Percentiles rank a stretch among this genome's conserved stretches.
Evolutionary conservation across 768 basidiomycete species (phyloP).

Genomic region (Heimioporus sp.): DNA sequence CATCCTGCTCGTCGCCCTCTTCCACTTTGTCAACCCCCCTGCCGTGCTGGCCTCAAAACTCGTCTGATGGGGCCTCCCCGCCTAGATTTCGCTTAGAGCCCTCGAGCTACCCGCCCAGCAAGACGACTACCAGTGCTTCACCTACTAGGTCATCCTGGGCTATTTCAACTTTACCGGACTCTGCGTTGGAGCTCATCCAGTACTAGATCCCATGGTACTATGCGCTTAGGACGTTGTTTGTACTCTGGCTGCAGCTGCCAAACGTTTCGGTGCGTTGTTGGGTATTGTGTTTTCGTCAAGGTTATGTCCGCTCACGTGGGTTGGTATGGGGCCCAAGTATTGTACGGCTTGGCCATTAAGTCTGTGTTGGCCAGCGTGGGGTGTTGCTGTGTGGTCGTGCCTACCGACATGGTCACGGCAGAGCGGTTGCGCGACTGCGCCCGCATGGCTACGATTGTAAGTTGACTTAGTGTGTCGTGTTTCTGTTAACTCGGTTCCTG

Average conservation of each 20-base stretch:
- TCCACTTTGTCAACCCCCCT: too few species aligned
- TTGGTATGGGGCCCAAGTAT: slow-evolving; percentile 79
- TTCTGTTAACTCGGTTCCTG: too few species aligned
- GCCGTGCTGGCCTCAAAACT: slow-evolving; percentile 90
- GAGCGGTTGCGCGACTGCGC: slow-evolving; percentile 47
- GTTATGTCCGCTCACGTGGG: background rate
- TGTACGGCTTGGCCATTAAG: slow-evolving; percentile 75
- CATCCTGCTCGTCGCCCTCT: slow-evolving; percentile 60
- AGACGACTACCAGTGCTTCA: slow-evolving; percentile 94
- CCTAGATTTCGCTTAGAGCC: slow-evolving; percentile 93
- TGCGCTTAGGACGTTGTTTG: slow-evolving; percentile 87
- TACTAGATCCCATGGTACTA: slow-evolving; percentile 97
- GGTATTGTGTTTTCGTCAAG: background rate
- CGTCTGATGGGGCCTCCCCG: slow-evolving; percentile 92
- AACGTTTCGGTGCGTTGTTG: slow-evolving; percentile 69
- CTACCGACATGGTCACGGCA: slow-evolving; percentile 50
- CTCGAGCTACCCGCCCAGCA: slow-evolving; percentile 81
- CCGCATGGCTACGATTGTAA: slow-evolving; percentile 38
- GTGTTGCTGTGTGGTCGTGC: slow-evolving; percentile 41
- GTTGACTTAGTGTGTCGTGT: too few species aligned
- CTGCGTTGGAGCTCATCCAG: slow-evolving; percentile 79
- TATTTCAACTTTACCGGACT: slow-evolving; percentile 86
- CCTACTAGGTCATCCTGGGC: slow-evolving; percentile 96
- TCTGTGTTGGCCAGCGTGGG: slow-evolving; percentile 71
- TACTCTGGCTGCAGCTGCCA: slow-evolving; percentile 90